Evolutionary conservation across 495 filamentous ascomycete genomes (phyloP).

Genomic region (Aspergillus indologenus): DNA sequence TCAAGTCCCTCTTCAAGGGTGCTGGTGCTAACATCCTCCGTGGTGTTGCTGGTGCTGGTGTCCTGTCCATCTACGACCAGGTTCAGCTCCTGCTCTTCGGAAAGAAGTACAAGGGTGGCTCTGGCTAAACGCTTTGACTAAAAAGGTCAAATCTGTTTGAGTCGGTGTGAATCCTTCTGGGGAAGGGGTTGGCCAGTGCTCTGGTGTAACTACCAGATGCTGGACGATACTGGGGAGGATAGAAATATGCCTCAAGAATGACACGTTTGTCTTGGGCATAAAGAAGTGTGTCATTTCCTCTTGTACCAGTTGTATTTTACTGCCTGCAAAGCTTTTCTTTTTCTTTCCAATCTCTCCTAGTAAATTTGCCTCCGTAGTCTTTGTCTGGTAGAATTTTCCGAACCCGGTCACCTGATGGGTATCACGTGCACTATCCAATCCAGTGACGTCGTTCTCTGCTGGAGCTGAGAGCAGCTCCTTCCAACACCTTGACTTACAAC

Average conservation of each 20-base stretch:
- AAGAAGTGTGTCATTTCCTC: constrained; percentile 45
- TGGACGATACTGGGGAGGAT: constrained; percentile 33
- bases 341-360: constrained; percentile 32
- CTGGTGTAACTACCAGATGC: constrained; percentile 26
- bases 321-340: constrained; percentile 50
- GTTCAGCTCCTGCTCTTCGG: constrained; percentile 98
- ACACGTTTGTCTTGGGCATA: constrained; percentile 45
- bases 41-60: constrained; percentile 99
- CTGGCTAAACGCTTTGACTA: constrained; percentile 28
- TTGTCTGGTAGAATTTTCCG: constrained; percentile 6
- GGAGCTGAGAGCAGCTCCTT: background rate
- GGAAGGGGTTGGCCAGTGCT: constrained; percentile 31
- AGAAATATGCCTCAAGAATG: constrained; percentile 50
- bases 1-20: constrained; percentile 99
- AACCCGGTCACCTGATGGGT: background rate
- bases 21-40: constrained; percentile 99
- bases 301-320: constrained; percentile 57
- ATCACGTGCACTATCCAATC: background rate
- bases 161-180: constrained; percentile 24
- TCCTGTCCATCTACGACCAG: constrained; percentile 99
- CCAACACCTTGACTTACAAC: background rate
- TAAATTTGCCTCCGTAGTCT: constrained; percentile 25
- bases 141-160: constrained; percentile 14
- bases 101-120: constrained; percentile 78
- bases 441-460: background rate